phyloP scores from a whole-genome alignment of 2,329 filamentous ascomycete species.

The Keithomyces neogunnii region DNA sequence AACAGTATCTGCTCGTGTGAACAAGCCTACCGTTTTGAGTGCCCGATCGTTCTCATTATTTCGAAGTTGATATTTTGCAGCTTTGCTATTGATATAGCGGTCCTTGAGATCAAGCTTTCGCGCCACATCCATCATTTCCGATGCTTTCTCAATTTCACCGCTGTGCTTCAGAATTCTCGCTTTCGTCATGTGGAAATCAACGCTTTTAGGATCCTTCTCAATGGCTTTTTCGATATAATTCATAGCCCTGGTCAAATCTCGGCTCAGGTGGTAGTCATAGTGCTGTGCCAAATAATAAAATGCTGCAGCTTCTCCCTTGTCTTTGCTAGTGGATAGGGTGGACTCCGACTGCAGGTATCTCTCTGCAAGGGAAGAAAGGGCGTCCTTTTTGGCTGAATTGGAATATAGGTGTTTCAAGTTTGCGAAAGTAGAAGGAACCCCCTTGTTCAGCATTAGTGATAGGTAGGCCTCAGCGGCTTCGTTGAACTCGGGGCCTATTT shows the following conservation, averaged over 20 bases:
- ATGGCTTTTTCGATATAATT: constrained; percentile 80
- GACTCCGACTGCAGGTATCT: constrained; percentile 61
- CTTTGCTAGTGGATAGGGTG: constrained; percentile 35
- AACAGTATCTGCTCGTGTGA: constrained; percentile 83
- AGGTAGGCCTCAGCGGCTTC: constrained; percentile 72
- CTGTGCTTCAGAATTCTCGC: constrained; percentile 90
- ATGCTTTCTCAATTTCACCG: constrained; percentile 70
- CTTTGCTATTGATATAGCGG: constrained; percentile 96
- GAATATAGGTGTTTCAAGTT: constrained; percentile 92
- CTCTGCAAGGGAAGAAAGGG: constrained; percentile 66
- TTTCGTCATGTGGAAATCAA: constrained; percentile 92
- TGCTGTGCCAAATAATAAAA: constrained; percentile 95
- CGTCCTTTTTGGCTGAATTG: constrained; percentile 68
- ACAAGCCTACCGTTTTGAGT: constrained; percentile 82
- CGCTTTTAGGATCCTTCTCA: constrained; percentile 66
- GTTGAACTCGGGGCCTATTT: constrained; percentile 66
- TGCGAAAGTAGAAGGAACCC: constrained; percentile 90
- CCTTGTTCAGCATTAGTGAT: constrained; percentile 77
- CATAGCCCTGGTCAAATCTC: constrained; percentile 72
- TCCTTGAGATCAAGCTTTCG: constrained; percentile 81
- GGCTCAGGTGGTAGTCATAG: constrained; percentile 86
- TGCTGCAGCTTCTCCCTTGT: constrained; percentile 66
- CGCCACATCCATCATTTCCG: constrained; percentile 81
- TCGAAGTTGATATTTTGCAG: constrained; percentile 90
- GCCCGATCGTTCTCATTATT: constrained; percentile 86